Percentiles rank a stretch among this genome's conserved stretches.
These are phyloP conservation scores for Schoenoplectus tabernaemontani DNA, from an alignment of 202 grass and related monocot genomes.

Conservation along the genomic window DNA sequence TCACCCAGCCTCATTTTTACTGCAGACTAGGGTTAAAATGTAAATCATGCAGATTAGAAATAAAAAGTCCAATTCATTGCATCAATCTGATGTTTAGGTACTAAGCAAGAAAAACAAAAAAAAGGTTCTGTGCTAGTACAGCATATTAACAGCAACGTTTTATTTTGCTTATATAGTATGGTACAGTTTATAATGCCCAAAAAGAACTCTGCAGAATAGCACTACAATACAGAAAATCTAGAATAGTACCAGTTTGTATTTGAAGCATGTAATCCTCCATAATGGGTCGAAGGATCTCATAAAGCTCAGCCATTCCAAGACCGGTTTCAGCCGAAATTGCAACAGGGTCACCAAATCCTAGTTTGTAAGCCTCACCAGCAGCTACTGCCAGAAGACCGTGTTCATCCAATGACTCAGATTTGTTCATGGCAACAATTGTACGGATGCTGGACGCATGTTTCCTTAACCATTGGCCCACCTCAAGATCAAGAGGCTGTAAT, in stretches of 20 bases:
- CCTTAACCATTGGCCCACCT: constrained; percentile 82
- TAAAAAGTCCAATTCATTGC: neutral
- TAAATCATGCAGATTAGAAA: neutral
- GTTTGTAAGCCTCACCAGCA: constrained; percentile 74
- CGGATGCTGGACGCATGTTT: constrained; percentile 66
- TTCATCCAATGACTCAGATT: constrained; percentile 89
- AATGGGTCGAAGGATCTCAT: constrained; percentile 66
- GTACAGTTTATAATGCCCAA: constrained; percentile 1
- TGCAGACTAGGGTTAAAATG: neutral
- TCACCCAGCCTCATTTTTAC: neutral
- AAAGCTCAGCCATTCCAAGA: constrained; percentile 92
- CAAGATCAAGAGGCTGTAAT: constrained; percentile 78
- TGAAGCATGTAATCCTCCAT: constrained; percentile 81
- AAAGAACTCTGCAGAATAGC: neutral
- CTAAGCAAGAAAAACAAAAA: constrained; percentile 2
- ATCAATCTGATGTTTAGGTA: neutral
- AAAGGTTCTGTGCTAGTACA: neutral
- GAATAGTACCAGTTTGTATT: constrained; percentile 48
- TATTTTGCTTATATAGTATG: neutral
- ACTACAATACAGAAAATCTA: neutral
- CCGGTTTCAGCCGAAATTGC: constrained; percentile 96
- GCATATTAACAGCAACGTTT: neutral
- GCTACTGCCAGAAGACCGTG: constrained; percentile 58
- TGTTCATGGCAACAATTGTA: constrained; percentile 84
- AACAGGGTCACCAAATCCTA: constrained; percentile 94